Conservation (phyloP, 1,284 basidiomycete species). For the Puccinia triticina region DNA sequence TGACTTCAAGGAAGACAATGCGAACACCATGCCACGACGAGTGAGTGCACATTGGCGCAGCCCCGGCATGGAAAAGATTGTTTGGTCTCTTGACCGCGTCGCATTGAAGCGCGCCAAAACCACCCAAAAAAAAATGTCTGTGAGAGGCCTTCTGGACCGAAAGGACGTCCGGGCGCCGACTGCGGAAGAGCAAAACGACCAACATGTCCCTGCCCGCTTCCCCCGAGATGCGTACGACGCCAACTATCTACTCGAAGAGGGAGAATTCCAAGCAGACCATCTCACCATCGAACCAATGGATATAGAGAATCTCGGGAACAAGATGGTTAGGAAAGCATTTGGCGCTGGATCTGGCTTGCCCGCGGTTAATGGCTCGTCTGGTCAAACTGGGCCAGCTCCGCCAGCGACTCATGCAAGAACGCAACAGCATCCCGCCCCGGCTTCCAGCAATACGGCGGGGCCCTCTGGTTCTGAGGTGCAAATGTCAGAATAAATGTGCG, state of each 20-base stretch:
- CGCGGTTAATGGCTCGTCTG: no score
- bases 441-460: neutral
- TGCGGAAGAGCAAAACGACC: neutral
- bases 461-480: neutral
- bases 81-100: neutral
- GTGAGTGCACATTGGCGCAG: neutral
- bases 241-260: neutral
- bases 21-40: neutral
- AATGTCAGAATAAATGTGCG: neutral
- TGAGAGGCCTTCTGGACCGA: neutral
- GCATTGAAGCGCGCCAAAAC: neutral
- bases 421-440: neutral
- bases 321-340: neutral
- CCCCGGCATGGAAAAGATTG: neutral
- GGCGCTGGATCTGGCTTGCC: no score
- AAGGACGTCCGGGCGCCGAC: neutral
- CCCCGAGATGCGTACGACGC: neutral
- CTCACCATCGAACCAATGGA: neutral
- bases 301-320: neutral
- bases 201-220: neutral
- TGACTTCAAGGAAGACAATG: neutral
- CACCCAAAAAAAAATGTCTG: constrained; percentile 7
- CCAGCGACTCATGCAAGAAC: no score
- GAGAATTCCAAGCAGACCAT: neutral
- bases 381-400: no score